Evolutionary conservation across 1,284 basidiomycete species (phyloP).

Genomic region (Schizophyllum commune): DNA sequence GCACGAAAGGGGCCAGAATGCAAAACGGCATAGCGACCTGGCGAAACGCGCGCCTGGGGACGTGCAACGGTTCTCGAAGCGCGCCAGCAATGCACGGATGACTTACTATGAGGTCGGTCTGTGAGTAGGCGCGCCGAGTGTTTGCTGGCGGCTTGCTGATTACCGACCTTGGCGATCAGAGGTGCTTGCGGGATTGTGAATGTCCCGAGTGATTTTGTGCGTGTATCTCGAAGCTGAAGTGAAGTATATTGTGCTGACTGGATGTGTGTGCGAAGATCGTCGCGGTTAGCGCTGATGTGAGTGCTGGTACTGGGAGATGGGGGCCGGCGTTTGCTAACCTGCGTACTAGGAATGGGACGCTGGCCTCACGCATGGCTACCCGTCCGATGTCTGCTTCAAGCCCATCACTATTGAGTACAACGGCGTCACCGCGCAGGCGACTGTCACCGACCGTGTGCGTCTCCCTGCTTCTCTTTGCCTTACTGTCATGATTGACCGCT

Average conservation of each 20-base stretch:
- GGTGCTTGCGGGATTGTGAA: constrained; percentile 51
- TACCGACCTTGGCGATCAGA: constrained; percentile 19
- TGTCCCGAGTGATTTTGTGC: constrained; percentile 40
- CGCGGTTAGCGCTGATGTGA: constrained; percentile 28
- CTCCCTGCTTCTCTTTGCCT: background rate
- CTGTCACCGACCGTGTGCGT: constrained; percentile 27
- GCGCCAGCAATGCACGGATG: constrained; percentile 8
- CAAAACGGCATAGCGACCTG: constrained; percentile 10
- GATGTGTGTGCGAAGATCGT: constrained; percentile 30
- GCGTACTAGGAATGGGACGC: constrained; percentile 28
- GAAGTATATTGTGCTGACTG: background rate
- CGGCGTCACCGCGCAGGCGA: constrained; percentile 45
- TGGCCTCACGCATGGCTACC: constrained; percentile 31
- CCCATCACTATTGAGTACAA: constrained; percentile 56
- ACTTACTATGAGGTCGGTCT: constrained; percentile 12
- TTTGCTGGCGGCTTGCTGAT: background rate
- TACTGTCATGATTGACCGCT: background rate
- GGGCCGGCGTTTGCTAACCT: background rate
- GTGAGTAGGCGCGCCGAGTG: constrained; percentile 2
- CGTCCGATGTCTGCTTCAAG: constrained; percentile 58
- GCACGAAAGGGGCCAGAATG: constrained; percentile 2
- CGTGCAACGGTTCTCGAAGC: constrained; percentile 2
- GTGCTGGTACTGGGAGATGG: background rate
- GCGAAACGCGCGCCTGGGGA: constrained; percentile 11
- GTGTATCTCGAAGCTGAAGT: constrained; percentile 15